Conservation (phyloP, 73 alveolate genomes). For the Paramecium tetraurelia region DNA sequence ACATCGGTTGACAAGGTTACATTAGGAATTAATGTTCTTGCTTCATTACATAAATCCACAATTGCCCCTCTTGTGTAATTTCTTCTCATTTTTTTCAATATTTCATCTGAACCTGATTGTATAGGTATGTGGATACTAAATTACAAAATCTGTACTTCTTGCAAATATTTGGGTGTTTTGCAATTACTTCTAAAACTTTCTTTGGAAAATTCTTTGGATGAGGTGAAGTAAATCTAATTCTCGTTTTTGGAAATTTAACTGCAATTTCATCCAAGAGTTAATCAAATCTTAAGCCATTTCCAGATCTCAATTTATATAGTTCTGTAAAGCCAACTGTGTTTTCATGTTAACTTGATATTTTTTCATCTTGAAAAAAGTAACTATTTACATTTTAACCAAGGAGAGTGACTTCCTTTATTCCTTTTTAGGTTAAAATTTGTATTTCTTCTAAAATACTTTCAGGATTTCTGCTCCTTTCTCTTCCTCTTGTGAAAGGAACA, state of each 20-base stretch:
- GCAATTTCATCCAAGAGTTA: slow-evolving; percentile 77
- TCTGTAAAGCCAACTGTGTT: slow-evolving; percentile 84
- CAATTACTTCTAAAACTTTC: slow-evolving; percentile 73
- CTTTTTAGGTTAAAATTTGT: slow-evolving; percentile 68
- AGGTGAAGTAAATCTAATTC: slow-evolving; percentile 89
- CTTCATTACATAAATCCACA: slow-evolving; percentile 68
- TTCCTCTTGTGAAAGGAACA: slow-evolving; percentile 92
- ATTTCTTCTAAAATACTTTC: slow-evolving; percentile 75
- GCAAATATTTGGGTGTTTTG: slow-evolving; percentile 73
- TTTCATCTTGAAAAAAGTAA: slow-evolving; percentile 70
- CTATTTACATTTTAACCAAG: slow-evolving; percentile 90
- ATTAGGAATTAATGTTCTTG: slow-evolving; percentile 69
- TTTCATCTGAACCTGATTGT: slow-evolving; percentile 81
- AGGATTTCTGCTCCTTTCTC: slow-evolving; percentile 81
- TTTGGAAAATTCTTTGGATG: slow-evolving; percentile 92
- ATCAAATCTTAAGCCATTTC: slow-evolving; percentile 84
- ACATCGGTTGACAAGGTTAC: slow-evolving; percentile 82
- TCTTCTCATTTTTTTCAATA: slow-evolving; percentile 82
- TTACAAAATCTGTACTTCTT: slow-evolving; percentile 65
- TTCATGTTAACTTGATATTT: slow-evolving; percentile 63
- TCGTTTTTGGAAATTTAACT: slow-evolving; percentile 75
- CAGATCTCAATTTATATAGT: slow-evolving; percentile 76
- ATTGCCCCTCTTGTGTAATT: slow-evolving; percentile 78
- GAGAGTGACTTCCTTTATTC: slow-evolving; percentile 80
- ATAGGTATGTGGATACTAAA: slow-evolving; percentile 81